phyloP scores from a whole-genome alignment of 148 eudicot genomes.

The Tetragonia tetragonoides region DNA sequence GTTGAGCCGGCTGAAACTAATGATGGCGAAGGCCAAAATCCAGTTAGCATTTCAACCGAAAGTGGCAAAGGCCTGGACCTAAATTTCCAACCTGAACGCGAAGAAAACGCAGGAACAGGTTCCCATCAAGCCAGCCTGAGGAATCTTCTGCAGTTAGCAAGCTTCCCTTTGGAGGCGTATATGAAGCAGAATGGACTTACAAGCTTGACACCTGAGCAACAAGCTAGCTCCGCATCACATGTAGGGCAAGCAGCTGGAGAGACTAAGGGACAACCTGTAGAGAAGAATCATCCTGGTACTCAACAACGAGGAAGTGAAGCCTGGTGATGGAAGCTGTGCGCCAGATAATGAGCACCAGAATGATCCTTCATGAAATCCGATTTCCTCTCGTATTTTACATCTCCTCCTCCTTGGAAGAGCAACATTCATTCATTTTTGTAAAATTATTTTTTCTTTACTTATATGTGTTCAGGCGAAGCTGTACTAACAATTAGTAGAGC shows the following conservation, averaged over 20 bases:
- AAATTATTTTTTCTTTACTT: slow-evolving; percentile 1
- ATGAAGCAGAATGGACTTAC: slow-evolving; percentile 58
- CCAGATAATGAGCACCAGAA: slow-evolving; percentile 20
- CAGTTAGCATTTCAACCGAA: slow-evolving; percentile 10
- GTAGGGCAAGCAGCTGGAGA: slow-evolving; percentile 31
- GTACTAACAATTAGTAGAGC: slow-evolving; percentile 6
- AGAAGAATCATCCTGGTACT: slow-evolving; percentile 21
- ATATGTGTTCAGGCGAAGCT: slow-evolving; percentile 16
- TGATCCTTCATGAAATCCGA: slow-evolving; percentile 21
- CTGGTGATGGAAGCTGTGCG: slow-evolving; percentile 21
- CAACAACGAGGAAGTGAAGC: slow-evolving; percentile 19
- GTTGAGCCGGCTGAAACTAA: slow-evolving; percentile 5
- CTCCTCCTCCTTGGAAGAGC: background rate
- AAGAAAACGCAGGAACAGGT: slow-evolving; percentile 24
- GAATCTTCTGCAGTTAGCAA: slow-evolving; percentile 53
- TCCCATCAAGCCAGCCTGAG: slow-evolving; percentile 39
- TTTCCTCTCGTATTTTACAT: background rate
- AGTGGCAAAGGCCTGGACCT: slow-evolving; percentile 46
- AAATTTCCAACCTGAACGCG: slow-evolving; percentile 42
- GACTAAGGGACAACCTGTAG: slow-evolving; percentile 27
- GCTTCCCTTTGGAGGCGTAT: slow-evolving; percentile 48
- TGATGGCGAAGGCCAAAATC: background rate
- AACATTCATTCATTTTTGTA: slow-evolving; percentile 21
- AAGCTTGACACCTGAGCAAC: slow-evolving; percentile 48
- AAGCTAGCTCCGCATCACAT: slow-evolving; percentile 40